Base-by-base conservation (phyloP, 2,329 filamentous ascomycete species). In the Pyricularia pennisetigena region DNA sequence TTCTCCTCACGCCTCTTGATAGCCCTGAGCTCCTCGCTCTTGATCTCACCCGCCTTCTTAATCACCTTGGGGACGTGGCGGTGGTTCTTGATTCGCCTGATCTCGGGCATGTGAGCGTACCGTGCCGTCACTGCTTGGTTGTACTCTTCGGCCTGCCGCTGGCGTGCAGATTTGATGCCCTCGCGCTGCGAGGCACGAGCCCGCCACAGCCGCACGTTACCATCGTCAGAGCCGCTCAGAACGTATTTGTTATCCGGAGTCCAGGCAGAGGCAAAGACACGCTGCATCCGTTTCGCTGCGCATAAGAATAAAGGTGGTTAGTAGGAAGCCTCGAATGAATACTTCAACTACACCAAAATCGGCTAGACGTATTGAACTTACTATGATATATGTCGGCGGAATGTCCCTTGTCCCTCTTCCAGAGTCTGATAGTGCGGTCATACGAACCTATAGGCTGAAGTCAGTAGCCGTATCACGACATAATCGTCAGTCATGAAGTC, bases 41-140 rank as follows among this genome's bases (percentile, higher is more conserved):
- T 99, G 80, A 98, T 98, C 82, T 97, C 91, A 65, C 86, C 88
- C 4, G 94, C 94, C 86, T 97, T 98, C 89, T 97, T 97, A 72
- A 98, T 88, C 69, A 93, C 88, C 83, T 93, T 92, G 24, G 95
- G 95, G 70, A 97, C 81, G 79, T 98, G 95, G 71, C 95, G 88
- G 79, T 99, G 95, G 67, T 93, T 86, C 74, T 90, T 90, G 78
- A 99, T 99, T 68, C 96, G 87, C 74, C 88, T 87, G 73, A 99
- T 91, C 80, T 99, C 94, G 66, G 95, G 95, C 94, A 99, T 97
- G 78, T 99, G 95, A 71, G 88, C 86, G 80, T 93, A 99, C 71
- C 94, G 84, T 74, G 92, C 84, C 74, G 92, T 88, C 69, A 99
- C 82, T 12, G 94, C 90, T 68, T 92, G 88, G 76, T 97, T 94